These are phyloP conservation scores for Bisporella sp. DNA, from an alignment of 2,329 filamentous ascomycete genomes.

Conservation along the genomic window DNA sequence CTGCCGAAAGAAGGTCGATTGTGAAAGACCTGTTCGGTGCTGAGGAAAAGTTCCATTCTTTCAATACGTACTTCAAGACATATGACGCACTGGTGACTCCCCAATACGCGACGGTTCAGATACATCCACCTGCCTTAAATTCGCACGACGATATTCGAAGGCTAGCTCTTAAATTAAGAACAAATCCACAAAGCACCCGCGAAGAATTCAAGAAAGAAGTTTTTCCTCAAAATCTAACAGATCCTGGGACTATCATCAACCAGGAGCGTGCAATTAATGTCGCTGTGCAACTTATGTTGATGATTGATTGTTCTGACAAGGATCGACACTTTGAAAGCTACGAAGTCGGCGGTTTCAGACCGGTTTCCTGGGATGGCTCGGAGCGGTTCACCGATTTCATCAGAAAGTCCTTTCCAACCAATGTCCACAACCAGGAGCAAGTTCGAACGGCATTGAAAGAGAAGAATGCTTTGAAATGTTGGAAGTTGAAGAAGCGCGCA, in stretches of 20 bases:
- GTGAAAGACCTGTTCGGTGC: slow-evolving; percentile 4
- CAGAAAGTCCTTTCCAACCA: slow-evolving; percentile 2
- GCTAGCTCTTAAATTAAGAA: slow-evolving; percentile 5
- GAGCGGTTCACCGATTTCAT: slow-evolving; percentile 5
- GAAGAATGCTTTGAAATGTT: slow-evolving; percentile 5
- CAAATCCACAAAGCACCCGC: slow-evolving; percentile 6
- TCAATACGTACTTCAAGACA: slow-evolving; percentile 4
- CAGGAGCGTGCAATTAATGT: slow-evolving; percentile 8
- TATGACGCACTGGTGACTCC: slow-evolving; percentile 4
- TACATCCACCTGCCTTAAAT: slow-evolving; percentile 3
- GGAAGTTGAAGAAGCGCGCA: slow-evolving; percentile 6
- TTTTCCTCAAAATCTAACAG: slow-evolving; percentile 3
- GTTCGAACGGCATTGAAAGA: slow-evolving; percentile 25
- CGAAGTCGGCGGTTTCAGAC: slow-evolving; percentile 3
- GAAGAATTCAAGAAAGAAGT: slow-evolving; percentile 5
- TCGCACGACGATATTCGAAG: slow-evolving; percentile 9
- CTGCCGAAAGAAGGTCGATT: slow-evolving; percentile 2
- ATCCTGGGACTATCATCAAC: slow-evolving; percentile 3
- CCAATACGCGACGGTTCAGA: slow-evolving; percentile 5
- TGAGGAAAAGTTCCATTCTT: slow-evolving; percentile 4
- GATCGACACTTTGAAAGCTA: slow-evolving; percentile 7
- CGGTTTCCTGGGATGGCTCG: slow-evolving; percentile 1
- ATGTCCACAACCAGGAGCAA: slow-evolving; percentile 1
- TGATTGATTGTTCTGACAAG: slow-evolving; percentile 9
- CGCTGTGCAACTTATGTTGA: slow-evolving; percentile 8